phyloP scores from a whole-genome alignment of 345 rosid species.

The Moricandia moricandioides region DNA sequence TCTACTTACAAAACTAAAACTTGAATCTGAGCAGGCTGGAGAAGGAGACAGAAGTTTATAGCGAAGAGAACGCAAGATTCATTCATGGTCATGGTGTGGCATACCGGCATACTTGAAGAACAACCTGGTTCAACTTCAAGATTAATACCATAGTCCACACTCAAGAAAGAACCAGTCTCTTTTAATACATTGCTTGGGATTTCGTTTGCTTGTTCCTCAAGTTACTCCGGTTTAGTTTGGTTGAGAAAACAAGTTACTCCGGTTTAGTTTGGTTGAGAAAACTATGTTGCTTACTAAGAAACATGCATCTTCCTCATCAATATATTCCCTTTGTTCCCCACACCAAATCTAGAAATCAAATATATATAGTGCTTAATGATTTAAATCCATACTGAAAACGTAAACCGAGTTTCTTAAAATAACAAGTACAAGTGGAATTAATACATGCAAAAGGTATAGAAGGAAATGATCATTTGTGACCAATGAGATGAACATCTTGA shows the following conservation, averaged over 20 bases:
- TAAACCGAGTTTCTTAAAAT: not conserved
- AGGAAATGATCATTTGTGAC: slow-evolving; percentile 21
- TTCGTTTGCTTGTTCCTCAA: slow-evolving; percentile 6
- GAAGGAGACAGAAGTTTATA: slow-evolving; percentile 90
- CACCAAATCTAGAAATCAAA: not conserved
- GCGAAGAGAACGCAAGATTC: slow-evolving; percentile 84
- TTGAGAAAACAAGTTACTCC: slow-evolving; percentile 14
- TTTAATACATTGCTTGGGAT: slow-evolving; percentile 15
- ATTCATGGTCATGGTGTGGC: slow-evolving; percentile 92
- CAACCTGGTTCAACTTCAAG: slow-evolving; percentile 18
- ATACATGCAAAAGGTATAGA: not conserved
- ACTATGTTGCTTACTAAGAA: slow-evolving; percentile 4
- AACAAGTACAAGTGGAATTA: not conserved
- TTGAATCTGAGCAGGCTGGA: slow-evolving; percentile 48
- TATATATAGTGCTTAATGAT: not conserved
- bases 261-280: slow-evolving; percentile 26
- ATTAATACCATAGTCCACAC: slow-evolving; percentile 1
- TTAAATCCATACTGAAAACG: not conserved
- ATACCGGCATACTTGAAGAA: slow-evolving; percentile 46
- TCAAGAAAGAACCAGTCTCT: slow-evolving; percentile 5
- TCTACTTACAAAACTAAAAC: not conserved
- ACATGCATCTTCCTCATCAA: not conserved
- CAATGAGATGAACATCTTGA: slow-evolving; percentile 42
- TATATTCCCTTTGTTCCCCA: not conserved
- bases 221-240: slow-evolving; percentile 20